phyloP scores from a whole-genome alignment of 129 eudicot genomes.

The Tanacetum coccineum region DNA sequence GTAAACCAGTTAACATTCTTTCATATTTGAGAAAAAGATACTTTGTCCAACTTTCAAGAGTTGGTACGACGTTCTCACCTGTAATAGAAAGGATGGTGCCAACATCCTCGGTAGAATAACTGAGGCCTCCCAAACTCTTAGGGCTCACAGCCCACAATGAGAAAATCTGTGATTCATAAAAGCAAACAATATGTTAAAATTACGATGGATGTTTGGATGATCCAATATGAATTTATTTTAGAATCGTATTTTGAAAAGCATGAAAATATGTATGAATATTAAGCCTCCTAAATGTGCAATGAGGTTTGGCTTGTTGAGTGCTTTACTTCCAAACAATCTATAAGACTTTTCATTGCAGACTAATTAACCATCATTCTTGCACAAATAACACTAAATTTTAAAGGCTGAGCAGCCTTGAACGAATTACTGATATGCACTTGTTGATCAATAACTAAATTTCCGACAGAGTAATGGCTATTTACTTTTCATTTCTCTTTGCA shows the following conservation, averaged over 20 bases:
- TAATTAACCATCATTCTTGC: no score
- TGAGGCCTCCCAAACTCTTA: conserved; percentile 65
- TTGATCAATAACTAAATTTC: no score
- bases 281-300: neutral
- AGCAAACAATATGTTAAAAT: neutral
- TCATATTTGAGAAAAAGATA: no score
- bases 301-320: neutral
- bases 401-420: no score
- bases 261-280: conserved; percentile 8
- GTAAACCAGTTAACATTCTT: no score
- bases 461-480: no score
- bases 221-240: neutral
- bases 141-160: conserved; percentile 97
- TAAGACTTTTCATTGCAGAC: no score
- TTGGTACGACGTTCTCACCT: conserved; percentile 36
- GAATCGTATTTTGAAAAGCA: conserved; percentile 4
- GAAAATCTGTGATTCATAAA: conserved; percentile 55
- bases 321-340: no score
- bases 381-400: no score
- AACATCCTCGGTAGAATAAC: conserved; percentile 64
- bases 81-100: conserved; percentile 66
- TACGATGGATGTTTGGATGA: neutral
- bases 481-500: no score
- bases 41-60: neutral
- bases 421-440: no score